These are phyloP conservation scores for Larix kaempferi DNA, from an alignment of 75 land plant species.

Conservation along the genomic window DNA sequence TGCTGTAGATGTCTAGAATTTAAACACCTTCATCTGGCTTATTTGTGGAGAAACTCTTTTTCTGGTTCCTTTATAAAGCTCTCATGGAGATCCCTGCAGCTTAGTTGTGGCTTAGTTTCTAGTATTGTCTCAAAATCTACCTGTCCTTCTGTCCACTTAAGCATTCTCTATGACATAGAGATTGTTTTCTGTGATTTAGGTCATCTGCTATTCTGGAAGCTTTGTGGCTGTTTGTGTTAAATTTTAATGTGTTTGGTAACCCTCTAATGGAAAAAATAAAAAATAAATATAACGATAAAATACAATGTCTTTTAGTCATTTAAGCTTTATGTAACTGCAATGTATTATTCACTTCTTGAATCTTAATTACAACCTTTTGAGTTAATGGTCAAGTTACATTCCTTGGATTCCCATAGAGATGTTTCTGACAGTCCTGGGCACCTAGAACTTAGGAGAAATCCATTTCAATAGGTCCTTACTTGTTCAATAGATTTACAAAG, in stretches of 20 bases:
- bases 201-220: neutral
- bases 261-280: too few relatives aligned
- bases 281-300: too few relatives aligned
- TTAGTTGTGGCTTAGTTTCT: neutral
- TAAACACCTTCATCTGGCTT: neutral
- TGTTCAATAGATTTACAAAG: neutral
- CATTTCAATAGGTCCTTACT: neutral
- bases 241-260: too few relatives aligned
- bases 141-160: neutral
- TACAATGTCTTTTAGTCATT: too few relatives aligned
- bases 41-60: neutral
- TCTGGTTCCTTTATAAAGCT: neutral
- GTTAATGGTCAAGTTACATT: neutral
- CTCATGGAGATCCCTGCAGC: neutral
- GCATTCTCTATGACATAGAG: neutral
- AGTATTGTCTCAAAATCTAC: neutral
- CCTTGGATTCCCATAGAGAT: neutral
- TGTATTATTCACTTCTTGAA: too few relatives aligned
- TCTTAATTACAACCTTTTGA: neutral
- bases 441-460: neutral
- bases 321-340: too few relatives aligned
- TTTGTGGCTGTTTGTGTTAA: too few relatives aligned
- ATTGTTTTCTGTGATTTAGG: neutral
- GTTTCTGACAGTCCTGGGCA: neutral
- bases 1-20: neutral